Evolutionary conservation across 2,329 filamentous ascomycete species (phyloP).

Genomic region (Trichoderma sp.): DNA sequence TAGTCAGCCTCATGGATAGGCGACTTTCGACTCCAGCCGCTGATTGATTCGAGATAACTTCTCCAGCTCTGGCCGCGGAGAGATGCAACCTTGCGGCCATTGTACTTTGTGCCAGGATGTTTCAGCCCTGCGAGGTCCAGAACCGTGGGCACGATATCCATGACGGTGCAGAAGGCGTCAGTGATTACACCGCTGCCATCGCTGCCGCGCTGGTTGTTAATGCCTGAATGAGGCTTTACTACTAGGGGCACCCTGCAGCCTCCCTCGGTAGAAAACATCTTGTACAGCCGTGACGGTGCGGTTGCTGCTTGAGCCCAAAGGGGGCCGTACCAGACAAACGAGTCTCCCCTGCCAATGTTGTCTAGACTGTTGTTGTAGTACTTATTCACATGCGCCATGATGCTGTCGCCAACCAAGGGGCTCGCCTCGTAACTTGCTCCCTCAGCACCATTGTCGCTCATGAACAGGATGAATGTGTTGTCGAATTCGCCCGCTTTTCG

Average conservation of each 20-base stretch:
- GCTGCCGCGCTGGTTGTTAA: not conserved
- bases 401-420: constrained; percentile 52
- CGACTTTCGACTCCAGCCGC: constrained; percentile 7
- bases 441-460: constrained; percentile 62
- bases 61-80: constrained; percentile 15
- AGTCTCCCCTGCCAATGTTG: constrained; percentile 54
- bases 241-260: constrained; percentile 50
- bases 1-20: not conserved
- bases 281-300: constrained; percentile 37
- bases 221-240: constrained; percentile 2
- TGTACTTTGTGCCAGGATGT: constrained; percentile 10
- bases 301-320: constrained; percentile 48
- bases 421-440: constrained; percentile 57
- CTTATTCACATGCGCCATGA: constrained; percentile 54
- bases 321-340: constrained; percentile 60
- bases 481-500: constrained; percentile 55
- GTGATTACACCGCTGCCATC: not conserved
- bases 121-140: constrained; percentile 11
- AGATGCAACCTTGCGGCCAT: constrained; percentile 8
- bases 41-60: not conserved
- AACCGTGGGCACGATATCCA: constrained; percentile 10
- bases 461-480: constrained; percentile 63
- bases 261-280: constrained; percentile 44
- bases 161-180: constrained; percentile 8
- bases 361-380: constrained; percentile 45